Evolutionary conservation across 345 rosid genomes (phyloP), one percentile per base, ranked within the genome.

Genomic region (Gynandropsis gynandra): DNA sequence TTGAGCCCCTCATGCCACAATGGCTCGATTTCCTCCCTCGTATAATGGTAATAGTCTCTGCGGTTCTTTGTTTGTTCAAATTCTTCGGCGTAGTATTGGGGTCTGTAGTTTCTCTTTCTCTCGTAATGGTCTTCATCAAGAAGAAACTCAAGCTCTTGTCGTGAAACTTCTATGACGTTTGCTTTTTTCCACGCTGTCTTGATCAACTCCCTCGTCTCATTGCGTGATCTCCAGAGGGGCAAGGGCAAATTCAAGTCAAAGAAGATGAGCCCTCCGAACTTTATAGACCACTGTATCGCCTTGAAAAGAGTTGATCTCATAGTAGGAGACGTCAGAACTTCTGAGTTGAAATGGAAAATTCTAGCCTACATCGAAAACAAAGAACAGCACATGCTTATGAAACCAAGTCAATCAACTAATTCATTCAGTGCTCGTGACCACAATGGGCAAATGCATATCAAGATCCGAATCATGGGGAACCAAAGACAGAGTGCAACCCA

Each of bases 1-100:
- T 90, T 90, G 17, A 90, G 79, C 33, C 70, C 58, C 27, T 87
- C 82, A 21, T 87, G 98, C 96, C 92, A 84, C 71, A 90, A 59
- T 0, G 95, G 82, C 36, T 89, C 65, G 54, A 87, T 71, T 51
- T 87, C 96, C 58, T 87, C 95, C 0, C 65, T 85, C 9, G 80
- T 77, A 50, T 87, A 84, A 70, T 80, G 98, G 67, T 90, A 77
- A 68, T 62, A 80, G 68, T 79, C 67, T 41, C 87, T 71, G 52
- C 83, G 43, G 52, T 79, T 67, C 73, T 82, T 87, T 1, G 82
- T 75, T 65, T 74, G 75, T 15, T 82, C 95, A 11, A 59, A 87
- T 64, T 38, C 72, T 67, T 84, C 83, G 14, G 95, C 76, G 56
- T 72, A 79, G 71, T 90, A 87, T 46, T 90, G 92, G 10, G 89